A percentile compares a stretch with the other conserved stretches of the same genome.
Conservation (phyloP, 257 asterid species). For the Fraxinus cuspidata region DNA sequence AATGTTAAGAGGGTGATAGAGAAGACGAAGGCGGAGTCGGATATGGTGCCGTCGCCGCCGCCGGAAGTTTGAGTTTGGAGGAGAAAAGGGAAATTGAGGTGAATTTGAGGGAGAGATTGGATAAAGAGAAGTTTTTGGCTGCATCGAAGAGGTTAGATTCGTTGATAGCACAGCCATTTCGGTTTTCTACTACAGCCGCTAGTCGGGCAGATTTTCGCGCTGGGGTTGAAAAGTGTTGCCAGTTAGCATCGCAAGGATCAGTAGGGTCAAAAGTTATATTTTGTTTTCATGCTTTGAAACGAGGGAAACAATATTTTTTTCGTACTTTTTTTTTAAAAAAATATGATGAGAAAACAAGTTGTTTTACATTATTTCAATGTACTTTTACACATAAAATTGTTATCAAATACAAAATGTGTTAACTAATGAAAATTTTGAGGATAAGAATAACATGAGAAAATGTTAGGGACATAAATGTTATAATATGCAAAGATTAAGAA, state of each 20-base stretch:
- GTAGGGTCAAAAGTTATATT: conserved; percentile 63
- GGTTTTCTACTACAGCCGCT: conserved; percentile 30
- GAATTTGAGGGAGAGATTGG: conserved; percentile 59
- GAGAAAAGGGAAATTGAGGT: conserved; percentile 65
- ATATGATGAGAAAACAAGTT: too few species aligned
- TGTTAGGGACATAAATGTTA: too few species aligned
- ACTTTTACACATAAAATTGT: too few species aligned
- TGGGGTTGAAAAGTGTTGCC: conserved; percentile 43
- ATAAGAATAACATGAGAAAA: too few species aligned
- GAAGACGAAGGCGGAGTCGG: conserved; percentile 33
- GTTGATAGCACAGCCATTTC: conserved; percentile 20
- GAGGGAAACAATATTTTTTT: too few species aligned
- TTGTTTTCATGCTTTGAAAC: too few species aligned
- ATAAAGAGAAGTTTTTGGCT: conserved; percentile 48
- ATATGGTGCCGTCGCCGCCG: too few species aligned
- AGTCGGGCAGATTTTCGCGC: conserved; percentile 35
- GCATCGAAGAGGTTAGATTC: conserved; percentile 46
- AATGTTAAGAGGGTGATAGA: conserved; percentile 44
- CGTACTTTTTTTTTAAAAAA: too few species aligned
- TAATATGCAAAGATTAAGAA: too few species aligned
- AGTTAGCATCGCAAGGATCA: conserved; percentile 43
- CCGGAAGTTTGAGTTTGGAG: conserved; percentile 37
- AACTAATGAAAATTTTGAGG: too few species aligned
- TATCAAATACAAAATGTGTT: too few species aligned
- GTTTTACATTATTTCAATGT: too few species aligned